Conservation (phyloP, 495 filamentous ascomycete genomes). For the Penicillium tannophilum region DNA sequence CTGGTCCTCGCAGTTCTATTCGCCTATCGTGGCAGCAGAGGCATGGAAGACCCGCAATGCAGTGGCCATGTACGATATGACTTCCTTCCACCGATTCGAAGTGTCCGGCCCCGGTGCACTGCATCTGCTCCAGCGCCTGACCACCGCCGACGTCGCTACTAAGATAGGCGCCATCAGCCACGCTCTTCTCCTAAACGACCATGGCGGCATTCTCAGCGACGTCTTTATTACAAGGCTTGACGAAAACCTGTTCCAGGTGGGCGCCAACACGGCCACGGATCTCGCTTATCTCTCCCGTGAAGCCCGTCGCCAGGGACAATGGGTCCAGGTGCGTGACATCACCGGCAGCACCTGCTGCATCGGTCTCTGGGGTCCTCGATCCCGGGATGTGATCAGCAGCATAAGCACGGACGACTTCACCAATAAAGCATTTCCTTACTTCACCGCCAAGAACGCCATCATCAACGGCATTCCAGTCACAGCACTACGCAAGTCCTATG, state of each 20-base stretch:
- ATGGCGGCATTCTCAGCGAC: conserved; percentile 45
- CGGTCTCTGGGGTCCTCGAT: conserved; percentile 53
- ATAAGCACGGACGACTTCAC: conserved; percentile 43
- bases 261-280: conserved; percentile 47
- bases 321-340: conserved; percentile 49
- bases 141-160: conserved; percentile 41
- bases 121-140: conserved; percentile 46
- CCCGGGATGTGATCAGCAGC: conserved; percentile 37
- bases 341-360: conserved; percentile 54
- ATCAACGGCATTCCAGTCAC: conserved; percentile 46
- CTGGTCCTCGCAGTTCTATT: conserved; percentile 49
- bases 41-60: conserved; percentile 56
- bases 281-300: conserved; percentile 45
- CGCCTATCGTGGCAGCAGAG: conserved; percentile 51
- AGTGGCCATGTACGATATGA: conserved; percentile 57
- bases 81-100: conserved; percentile 51
- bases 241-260: conserved; percentile 45
- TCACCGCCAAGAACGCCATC: conserved; percentile 36
- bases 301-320: conserved; percentile 40
- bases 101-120: conserved; percentile 49
- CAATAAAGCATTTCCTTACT: conserved; percentile 41
- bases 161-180: conserved; percentile 43
- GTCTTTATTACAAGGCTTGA: conserved; percentile 43
- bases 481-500: conserved; percentile 46
- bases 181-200: conserved; percentile 45